Base-by-base conservation (phyloP, 495 filamentous ascomycete genomes). In the Astrothelium macrocarpum region DNA sequence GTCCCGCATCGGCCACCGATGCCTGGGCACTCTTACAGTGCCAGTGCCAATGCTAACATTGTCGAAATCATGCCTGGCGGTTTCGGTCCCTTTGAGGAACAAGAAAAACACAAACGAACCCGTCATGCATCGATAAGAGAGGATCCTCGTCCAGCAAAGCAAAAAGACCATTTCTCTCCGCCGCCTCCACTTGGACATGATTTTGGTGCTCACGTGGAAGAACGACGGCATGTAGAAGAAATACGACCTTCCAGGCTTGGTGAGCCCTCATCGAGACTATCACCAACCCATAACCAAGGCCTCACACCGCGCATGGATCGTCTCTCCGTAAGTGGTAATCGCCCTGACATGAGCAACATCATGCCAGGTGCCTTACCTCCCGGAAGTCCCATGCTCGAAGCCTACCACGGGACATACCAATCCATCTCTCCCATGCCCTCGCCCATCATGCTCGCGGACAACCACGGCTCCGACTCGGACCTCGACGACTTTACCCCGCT, bases 341-440 rank as follows among this genome's bases (percentile, higher is more conserved):
- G 71, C 31, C 70, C 71, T 20, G 69, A 73, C 56, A 64, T 73
- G 4, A 53, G 71, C 14, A 62, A 60, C 20, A 66, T 73, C 23
- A 62, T 69, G 49, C 60, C 64, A 1, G 72, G 71, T 26, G 68
- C 62, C 1, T 59, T 74, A 59, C 69, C 71, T 9, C 70, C 71
- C 0, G 64, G 70, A 36, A 94, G 89, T 63, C 94, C 94, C 0
- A 79, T 97, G 20, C 81, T 96, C 14, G 94, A 97, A 75, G 87
- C 94, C 1, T 98, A 98, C 75, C 86, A 86, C 64, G 94, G 94
- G 7, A 96, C 91, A 1, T 98, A 95, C 71, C 94, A 98, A 74
- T 89, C 88, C 60, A 90, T 97, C 68, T 95, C 92, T 1, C 93
- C 94, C 1, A 94, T 96, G 90, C 92, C 92, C 0, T 91, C 89